Evolutionary conservation across 192 early-diverging fungal genomes (phyloP), one percentile per base, ranked within the genome.

Genomic region (Gigaspora rosea): DNA sequence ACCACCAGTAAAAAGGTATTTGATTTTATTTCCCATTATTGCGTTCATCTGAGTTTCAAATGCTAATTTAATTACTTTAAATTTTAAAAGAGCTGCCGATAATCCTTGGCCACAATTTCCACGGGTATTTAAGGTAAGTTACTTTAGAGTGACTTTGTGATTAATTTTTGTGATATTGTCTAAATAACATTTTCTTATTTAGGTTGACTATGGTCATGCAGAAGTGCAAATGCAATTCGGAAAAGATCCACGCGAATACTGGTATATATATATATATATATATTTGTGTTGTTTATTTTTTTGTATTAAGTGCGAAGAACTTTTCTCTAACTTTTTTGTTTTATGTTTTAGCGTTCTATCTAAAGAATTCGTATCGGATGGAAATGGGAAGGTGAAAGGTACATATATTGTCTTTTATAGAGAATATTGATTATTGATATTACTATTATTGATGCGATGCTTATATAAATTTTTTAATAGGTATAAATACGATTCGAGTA

Each of bases 31-130:
- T 18, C 18, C 0, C 11, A n/a, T 18, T n/a, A 56, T 56, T 18
- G 12, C 5, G 4, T 56, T 11, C 12, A 56, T 56, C 9, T 15
- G 4, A 18, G 4, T 56, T 56, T 56, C 52, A 56, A 56, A 18
- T 56, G 1, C 4, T 13, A 56, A 18, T 5, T 27, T 41, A 2
- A 7, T 41, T 41, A 7, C 41, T 41, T 41, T 41, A 41, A 41
- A 41, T 41, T 41, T 41, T 41, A 41, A 41, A 41, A 41, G 41
- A 7, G 41, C 41, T 41, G 0, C 7, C 7, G 95, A 97, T 80
- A 99, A 98, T 89, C 97, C 96, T 65, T 99, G 97, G 97, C 97
- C 97, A 27, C 92, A 95, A 81, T 99, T 92, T 88, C 95, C 97
- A 52, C 92, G 95, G 67, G 92, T 96, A 16, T 98, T 96, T 90